Base-by-base conservation (phyloP, 176 grass and related monocot genomes). In the Tuctoria greenei region DNA sequence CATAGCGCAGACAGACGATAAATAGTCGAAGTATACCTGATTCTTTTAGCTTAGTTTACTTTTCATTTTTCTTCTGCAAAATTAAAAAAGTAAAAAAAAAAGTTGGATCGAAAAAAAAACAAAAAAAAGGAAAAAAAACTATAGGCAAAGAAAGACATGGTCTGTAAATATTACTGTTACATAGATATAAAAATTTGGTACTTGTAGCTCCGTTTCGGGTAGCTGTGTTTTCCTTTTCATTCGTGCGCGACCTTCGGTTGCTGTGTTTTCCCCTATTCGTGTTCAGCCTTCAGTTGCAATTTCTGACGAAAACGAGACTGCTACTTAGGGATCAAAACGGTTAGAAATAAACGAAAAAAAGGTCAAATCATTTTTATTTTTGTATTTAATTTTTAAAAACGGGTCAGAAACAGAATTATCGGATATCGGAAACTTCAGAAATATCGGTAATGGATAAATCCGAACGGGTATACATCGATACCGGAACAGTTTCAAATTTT, bases 41-140 rank as follows among this genome's bases (percentile, higher is more conserved):
- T 96, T 96, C 81, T 82, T 90, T 88, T 84, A 84, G 71, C 58
- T 21, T 83, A 67, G 76, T 52, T 71, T 83, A 51, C 52, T 7
- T 55, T 82, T 64, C n/a, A 58, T 58, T 58, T 58, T 26, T 21
- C 52, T 56, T 56, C 14, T 73, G 41, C 35, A 52, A 7, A 34
- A 55, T 66, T 54, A 34, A 34, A 40, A 82, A 74, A 76, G 4
- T 1, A 18, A 15, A 21, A 40, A 73, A 73, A 60, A 42, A 10
- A 52, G 6, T 4, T 13, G 16, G 38, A 39, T 41, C 2, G 21
- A 24, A 41, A 31, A 82, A 74, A 72, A 6, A 1, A 18, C 10
- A 21, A 42, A 74, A 60, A 42, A 6, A 1, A 18, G 8, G 17
- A 42, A 74, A 60, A 42, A 7, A 28, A 77, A 51, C 16, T 12